Evolutionary conservation across 2,329 filamentous ascomycete species (phyloP), one percentile per base, ranked within the genome.

Genomic region (Penicillium sp.): DNA sequence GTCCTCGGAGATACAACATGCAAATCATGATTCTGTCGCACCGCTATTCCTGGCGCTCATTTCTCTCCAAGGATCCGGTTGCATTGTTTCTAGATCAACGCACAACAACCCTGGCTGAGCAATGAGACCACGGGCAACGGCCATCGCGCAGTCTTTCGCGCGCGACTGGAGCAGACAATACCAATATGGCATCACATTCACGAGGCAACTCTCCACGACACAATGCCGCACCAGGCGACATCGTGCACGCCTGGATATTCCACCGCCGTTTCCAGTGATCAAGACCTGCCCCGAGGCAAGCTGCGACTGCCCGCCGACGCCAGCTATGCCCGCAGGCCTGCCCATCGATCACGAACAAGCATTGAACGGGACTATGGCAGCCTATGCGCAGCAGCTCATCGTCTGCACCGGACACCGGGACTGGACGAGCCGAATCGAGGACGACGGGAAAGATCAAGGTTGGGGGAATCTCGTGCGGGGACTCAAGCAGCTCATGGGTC

Each of bases 361-460:
- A 17, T 79, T 97, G 45, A 88, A 90, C 71, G 90, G 90, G 12
- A 89, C 90, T 5, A 93, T 96, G 78, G 82, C 89, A 1, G 81
- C 83, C 1, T 96, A 96, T 73, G 83, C 87, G 1, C 89, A 96
- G 75, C 92, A 97, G 67, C 84, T 97, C 3, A 76, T 98, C 10
- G 82, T 97, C 14, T 93, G 90, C 63, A 96, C 92, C 0, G 92
- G 91, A 4, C 86, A 87, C 61, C 78, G 83, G 34, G 90, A 96
- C 77, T 97, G 93, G 93, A 81, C 83, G 31, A 93, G 90, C 70
- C 85, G 86, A 58, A 96, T 97, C 63, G 92, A 96, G 73, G 88
- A 96, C 48, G 92, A 96, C 60, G 86, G 88, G 15, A 73, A 76
- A 37, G 73, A 78, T 2, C 73, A 80, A 28, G 76, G 75, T 14